phyloP scores from a whole-genome alignment of 164 flowering plant species.

The Tetrastigma voinierianum region DNA sequence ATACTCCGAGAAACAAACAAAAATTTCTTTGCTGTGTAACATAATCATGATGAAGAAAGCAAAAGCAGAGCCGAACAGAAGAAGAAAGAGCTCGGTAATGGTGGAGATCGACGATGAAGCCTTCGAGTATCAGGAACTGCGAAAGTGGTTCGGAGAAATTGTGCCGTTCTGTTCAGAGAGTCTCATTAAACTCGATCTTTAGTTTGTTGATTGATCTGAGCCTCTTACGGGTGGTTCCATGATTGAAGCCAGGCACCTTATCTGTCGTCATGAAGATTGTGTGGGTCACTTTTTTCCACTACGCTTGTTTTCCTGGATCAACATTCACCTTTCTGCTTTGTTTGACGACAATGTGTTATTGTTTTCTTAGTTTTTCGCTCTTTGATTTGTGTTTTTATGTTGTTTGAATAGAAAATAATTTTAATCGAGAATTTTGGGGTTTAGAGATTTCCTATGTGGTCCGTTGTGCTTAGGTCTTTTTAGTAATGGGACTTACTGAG shows the following conservation, averaged over 20 bases:
- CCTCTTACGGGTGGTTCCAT: conserved; percentile 1
- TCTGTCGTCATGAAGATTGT: conserved; percentile 30
- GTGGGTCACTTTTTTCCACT: conserved; percentile 20
- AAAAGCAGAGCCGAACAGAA: too few species aligned
- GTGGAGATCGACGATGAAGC: conserved; percentile 10
- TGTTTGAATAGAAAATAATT: background rate
- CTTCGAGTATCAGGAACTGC: background rate
- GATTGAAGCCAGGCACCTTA: conserved; percentile 28
- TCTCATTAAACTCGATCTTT: conserved; percentile 15
- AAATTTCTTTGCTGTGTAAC: too few species aligned
- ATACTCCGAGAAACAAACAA: too few species aligned
- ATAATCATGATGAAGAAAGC: too few species aligned
- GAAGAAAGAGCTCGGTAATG: conserved; percentile 1
- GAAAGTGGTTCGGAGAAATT: conserved; percentile 1
- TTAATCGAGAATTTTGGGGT: background rate
- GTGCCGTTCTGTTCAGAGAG: background rate
- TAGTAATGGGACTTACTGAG: background rate
- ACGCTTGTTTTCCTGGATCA: background rate
- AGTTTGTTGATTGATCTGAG: conserved; percentile 21
- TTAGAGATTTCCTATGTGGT: background rate
- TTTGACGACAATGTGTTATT: background rate
- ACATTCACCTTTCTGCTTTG: conserved; percentile 1
- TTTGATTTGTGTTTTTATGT: too few species aligned
- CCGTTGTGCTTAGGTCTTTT: background rate
- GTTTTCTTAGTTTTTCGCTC: background rate